Base-by-base conservation (phyloP, 495 filamentous ascomycete species). In the Arthonia radiata region DNA sequence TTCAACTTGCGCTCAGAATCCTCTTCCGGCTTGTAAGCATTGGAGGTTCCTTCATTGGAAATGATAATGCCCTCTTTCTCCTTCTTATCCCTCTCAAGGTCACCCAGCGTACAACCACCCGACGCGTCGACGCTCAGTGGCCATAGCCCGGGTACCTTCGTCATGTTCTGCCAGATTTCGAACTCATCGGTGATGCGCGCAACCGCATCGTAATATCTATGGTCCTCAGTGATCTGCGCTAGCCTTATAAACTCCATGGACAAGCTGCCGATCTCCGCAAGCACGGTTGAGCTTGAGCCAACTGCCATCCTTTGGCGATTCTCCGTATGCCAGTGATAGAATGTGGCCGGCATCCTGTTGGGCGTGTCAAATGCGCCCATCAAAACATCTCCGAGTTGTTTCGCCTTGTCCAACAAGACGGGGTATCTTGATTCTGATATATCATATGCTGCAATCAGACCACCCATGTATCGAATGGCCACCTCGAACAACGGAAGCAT, bases 361-460 rank as follows among this genome's bases (percentile, higher is more conserved):
- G 86, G 83, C 5, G 86, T 94, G 47, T 97, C 86, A 46, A 97
- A 97, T 8, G 76, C 70, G 23, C 77, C 69, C 52, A 89, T 90
- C 26, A 97, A 41, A 16, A 97, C 61, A 38, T 92, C 79, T 10
- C 66, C 86, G 25, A 97, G 56, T 48, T 92, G 76, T 17, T 74
- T 56, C 5, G 86, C 81, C 46, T 94, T 94, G 24, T 78, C 65
- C 30, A 97, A 54, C 15, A 94, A 54, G 13, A 68, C 53, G 15
- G 48, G 41, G 32, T 86, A 67, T 32, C 67, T 67, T 13, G 58
- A 63, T 6, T 64, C 77, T 12, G 41, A 48, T 6, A 51, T 26
- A 34, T 53, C 49, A 31, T 53, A 51, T 13, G 49, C 49, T 10
- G 36, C 48, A 15, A 53, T 6, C 18, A 53, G 26, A 1, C 49